A percentile compares a stretch with the other conserved stretches of the same genome.
These are phyloP conservation scores for Septoria petroselini DNA, from an alignment of 2,329 filamentous ascomycete species.

Conservation along the genomic window DNA sequence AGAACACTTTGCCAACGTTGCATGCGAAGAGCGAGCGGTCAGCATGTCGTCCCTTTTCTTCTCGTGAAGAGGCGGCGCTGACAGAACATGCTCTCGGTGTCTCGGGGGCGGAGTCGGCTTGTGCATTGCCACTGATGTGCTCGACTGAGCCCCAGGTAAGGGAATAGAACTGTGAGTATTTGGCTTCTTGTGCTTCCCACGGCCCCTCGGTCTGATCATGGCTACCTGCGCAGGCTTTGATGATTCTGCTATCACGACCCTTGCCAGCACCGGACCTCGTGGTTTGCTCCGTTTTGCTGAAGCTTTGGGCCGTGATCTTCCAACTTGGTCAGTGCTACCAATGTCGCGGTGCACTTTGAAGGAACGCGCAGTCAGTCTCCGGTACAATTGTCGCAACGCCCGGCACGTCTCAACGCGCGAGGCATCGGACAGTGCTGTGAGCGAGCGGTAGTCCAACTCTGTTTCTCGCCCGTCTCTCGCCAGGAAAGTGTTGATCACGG, in stretches of 20 bases:
- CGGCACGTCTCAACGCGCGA: slow-evolving; percentile 46
- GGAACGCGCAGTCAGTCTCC: slow-evolving; percentile 20
- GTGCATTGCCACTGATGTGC: slow-evolving; percentile 4
- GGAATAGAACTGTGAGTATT: background rate
- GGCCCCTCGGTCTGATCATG: slow-evolving; percentile 29
- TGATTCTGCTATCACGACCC: slow-evolving; percentile 34
- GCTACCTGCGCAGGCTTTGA: slow-evolving; percentile 31
- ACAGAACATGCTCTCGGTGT: too few relatives aligned
- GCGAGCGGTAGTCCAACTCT: slow-evolving; percentile 43
- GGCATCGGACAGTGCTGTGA: slow-evolving; percentile 47
- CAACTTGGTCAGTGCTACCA: background rate
- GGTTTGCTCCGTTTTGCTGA: slow-evolving; percentile 20
- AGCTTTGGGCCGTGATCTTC: background rate
- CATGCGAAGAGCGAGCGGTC: background rate
- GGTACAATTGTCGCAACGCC: slow-evolving; percentile 42
- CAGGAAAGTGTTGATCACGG: slow-evolving; percentile 47
- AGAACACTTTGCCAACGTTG: too few relatives aligned
- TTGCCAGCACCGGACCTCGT: slow-evolving; percentile 29
- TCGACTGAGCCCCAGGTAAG: slow-evolving; percentile 16
- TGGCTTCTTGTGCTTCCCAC: slow-evolving; percentile 21
- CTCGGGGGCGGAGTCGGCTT: background rate
- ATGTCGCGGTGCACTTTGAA: background rate
- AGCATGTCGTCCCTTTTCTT: slow-evolving; percentile 12
- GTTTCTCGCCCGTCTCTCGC: slow-evolving; percentile 36
- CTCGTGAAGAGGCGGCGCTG: too few relatives aligned